Conservation (phyloP, 305 asterid genomes). For the Solanum chacoense region DNA sequence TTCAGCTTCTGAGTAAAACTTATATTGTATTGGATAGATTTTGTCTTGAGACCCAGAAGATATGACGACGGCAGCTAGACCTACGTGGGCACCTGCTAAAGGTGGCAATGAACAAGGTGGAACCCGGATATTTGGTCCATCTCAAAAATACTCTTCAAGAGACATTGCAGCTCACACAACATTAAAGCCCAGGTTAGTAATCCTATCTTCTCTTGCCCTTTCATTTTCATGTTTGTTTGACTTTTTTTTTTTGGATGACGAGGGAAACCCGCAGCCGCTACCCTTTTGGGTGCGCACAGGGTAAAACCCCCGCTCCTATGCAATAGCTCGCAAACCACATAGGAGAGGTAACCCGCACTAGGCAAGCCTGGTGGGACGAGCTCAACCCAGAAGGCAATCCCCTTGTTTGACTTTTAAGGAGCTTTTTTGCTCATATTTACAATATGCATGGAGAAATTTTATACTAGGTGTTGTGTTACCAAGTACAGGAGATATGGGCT, state of each 20-base stretch:
- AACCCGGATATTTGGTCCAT: constrained; percentile 80
- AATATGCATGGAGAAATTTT: background rate
- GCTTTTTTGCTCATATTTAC: background rate
- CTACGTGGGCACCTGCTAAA: constrained; percentile 98
- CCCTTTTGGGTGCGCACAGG: too few species aligned
- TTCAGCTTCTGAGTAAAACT: background rate
- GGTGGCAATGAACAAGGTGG: constrained; percentile 98
- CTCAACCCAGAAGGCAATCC: too few species aligned
- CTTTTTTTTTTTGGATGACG: too few species aligned
- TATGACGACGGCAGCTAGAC: constrained; percentile 97
- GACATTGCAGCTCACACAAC: constrained; percentile 84
- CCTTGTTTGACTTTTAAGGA: background rate
- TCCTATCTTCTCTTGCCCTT: background rate
- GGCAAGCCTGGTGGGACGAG: too few species aligned
- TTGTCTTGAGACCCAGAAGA: background rate
- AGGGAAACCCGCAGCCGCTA: too few species aligned
- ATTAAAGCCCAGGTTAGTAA: constrained; percentile 61
- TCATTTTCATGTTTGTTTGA: background rate
- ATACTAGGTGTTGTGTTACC: background rate
- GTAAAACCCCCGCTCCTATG: too few species aligned
- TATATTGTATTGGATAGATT: background rate
- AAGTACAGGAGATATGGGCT: background rate
- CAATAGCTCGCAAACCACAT: too few species aligned
- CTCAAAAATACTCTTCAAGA: constrained; percentile 89
- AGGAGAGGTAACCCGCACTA: too few species aligned